Conservation (phyloP, 2,329 filamentous ascomycete species). For the Fusarium sp. region DNA sequence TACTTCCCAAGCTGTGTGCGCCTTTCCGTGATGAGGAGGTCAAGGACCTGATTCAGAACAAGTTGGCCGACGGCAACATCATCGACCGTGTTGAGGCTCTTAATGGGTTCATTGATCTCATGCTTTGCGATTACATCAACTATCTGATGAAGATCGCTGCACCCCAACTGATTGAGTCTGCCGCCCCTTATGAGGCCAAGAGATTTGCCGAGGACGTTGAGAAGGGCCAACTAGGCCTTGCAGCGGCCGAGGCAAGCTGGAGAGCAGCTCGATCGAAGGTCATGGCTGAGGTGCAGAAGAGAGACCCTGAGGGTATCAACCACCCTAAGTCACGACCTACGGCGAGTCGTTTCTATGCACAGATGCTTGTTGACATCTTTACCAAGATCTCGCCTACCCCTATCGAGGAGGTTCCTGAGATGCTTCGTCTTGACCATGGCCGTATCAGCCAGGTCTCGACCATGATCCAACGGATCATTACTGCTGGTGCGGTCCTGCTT, state of each 20-base stretch:
- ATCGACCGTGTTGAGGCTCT: slow-evolving; percentile 82
- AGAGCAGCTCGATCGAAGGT: slow-evolving; percentile 72
- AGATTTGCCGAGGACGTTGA: slow-evolving; percentile 76
- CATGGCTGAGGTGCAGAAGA: slow-evolving; percentile 72
- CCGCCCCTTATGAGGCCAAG: slow-evolving; percentile 79
- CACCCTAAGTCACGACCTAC: slow-evolving; percentile 73
- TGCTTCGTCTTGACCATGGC: slow-evolving; percentile 75
- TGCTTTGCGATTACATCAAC: slow-evolving; percentile 86
- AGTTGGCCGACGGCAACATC: slow-evolving; percentile 70
- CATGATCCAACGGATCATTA: slow-evolving; percentile 70
- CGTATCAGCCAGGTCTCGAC: slow-evolving; percentile 64
- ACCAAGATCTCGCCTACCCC: slow-evolving; percentile 72
- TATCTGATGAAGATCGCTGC: slow-evolving; percentile 80
- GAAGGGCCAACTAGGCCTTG: slow-evolving; percentile 64
- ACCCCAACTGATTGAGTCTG: slow-evolving; percentile 77
- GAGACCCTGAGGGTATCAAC: slow-evolving; percentile 76
- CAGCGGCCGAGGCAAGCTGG: slow-evolving; percentile 75
- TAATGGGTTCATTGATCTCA: slow-evolving; percentile 79
- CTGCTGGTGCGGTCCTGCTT: slow-evolving; percentile 79
- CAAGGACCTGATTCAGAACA: slow-evolving; percentile 73
- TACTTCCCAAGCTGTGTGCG: slow-evolving; percentile 84
- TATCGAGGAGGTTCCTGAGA: slow-evolving; percentile 74
- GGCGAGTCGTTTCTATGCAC: slow-evolving; percentile 78
- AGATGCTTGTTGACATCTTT: slow-evolving; percentile 80
- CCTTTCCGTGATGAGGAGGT: slow-evolving; percentile 84